Evolutionary conservation across 2,329 filamentous ascomycete genomes (phyloP).

Genomic region (Fonsecaea pugnacius): DNA sequence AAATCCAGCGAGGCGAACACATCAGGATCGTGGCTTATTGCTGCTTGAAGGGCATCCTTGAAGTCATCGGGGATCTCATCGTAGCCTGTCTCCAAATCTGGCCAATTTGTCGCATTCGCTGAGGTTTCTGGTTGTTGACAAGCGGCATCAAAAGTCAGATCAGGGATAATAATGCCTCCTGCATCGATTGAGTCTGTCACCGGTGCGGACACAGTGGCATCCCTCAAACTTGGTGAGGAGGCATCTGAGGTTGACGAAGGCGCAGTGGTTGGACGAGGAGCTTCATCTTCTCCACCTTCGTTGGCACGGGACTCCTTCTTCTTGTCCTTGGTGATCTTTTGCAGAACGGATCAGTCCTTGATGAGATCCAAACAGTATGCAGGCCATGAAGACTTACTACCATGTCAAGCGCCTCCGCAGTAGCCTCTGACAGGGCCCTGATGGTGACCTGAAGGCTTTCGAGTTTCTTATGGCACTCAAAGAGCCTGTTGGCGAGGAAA

Average conservation of each 20-base stretch:
- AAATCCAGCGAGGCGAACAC: conserved; percentile 4
- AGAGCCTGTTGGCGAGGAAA: conserved; percentile 10
- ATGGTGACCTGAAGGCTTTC: conserved; percentile 25
- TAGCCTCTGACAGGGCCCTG: conserved; percentile 16
- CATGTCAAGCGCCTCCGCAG: conserved; percentile 22
- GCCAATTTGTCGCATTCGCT: conserved; percentile 1
- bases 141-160: neutral
- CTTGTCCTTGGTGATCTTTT: conserved; percentile 18
- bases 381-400: conserved; percentile 10
- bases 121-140: neutral
- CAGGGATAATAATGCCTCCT: conserved; percentile 2
- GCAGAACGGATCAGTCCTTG: conserved; percentile 2
- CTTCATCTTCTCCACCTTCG: conserved; percentile 1
- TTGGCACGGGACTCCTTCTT: conserved; percentile 4
- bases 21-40: conserved; percentile 13
- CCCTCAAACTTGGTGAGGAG: neutral
- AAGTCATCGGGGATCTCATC: conserved; percentile 19
- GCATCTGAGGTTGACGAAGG: conserved; percentile 5
- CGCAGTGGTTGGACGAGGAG: neutral
- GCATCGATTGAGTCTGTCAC: neutral
- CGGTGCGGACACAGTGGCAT: neutral
- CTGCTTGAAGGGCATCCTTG: conserved; percentile 15
- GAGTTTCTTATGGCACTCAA: conserved; percentile 25
- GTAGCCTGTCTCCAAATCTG: conserved; percentile 6
- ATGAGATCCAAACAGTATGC: neutral